These are phyloP conservation scores for Paulinella micropora DNA, from an alignment of 78 protist species.

Conservation along the genomic window DNA sequence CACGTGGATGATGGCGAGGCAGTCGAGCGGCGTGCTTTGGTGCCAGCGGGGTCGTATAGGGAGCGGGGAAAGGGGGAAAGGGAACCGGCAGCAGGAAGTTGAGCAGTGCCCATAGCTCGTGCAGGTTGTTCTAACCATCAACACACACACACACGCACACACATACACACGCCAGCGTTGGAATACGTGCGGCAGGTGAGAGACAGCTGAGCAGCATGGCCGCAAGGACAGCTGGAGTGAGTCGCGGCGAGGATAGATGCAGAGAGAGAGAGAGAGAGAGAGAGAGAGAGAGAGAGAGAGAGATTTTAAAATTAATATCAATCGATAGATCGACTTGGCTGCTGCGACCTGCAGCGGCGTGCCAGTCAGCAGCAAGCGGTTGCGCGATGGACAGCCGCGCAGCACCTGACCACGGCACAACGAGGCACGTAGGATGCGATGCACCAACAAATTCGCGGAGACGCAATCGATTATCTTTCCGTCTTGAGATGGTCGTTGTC, in stretches of 20 bases:
- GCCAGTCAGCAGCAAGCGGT: conserved; percentile 69
- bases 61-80: too few relatives aligned
- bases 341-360: conserved; percentile 65
- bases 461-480: background rate
- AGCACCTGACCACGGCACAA: too few relatives aligned
- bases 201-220: too few relatives aligned
- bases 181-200: too few relatives aligned
- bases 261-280: background rate
- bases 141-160: background rate
- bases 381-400: too few relatives aligned
- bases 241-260: background rate
- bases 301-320: too few relatives aligned
- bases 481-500: conserved; percentile 18
- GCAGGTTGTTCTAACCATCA: conserved; percentile 77
- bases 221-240: too few relatives aligned
- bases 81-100: conserved; percentile 89
- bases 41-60: too few relatives aligned
- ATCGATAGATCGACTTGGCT: background rate
- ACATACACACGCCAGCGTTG: background rate
- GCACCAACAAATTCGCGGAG: background rate
- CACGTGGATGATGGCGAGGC: too few relatives aligned
- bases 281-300: background rate
- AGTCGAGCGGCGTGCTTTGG: too few relatives aligned
- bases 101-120: conserved; percentile 97
- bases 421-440: background rate